Evolutionary conservation across 2,329 filamentous ascomycete species (phyloP), one percentile per base, ranked within the genome.

Genomic region (Metarhizium brunneum): DNA sequence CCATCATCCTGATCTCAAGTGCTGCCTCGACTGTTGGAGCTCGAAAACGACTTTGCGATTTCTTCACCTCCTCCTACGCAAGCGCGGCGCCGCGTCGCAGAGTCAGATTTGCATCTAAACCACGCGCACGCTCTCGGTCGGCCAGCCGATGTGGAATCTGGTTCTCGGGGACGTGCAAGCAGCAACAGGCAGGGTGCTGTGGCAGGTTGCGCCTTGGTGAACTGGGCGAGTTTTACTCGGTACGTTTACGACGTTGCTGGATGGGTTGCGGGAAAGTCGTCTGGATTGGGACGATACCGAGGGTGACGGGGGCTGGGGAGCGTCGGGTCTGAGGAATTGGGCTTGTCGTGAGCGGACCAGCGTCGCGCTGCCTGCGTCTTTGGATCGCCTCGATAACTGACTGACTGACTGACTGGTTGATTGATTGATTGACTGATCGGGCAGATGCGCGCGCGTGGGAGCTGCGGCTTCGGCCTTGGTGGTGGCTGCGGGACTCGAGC

Each of bases 1-100:
- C 61, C 67, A 72, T 67, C 67, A 69, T 69, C 58, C 50, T 64
- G 52, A 54, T 51, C 52, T 43, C 47, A 35, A 20, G 11, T n/a
- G 45, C 32, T 45, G 40, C n/a, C 48, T 30, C 36, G 6, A 50
- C 47, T 2, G n/a, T 16, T 53, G 13, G 16, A 14, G 14, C 20
- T 51, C 42, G 43, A 35, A 38, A 8, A 36, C 30, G 42, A 25
- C 42, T 14, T 16, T n/a, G 32, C 4, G 4, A 36, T n/a, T 18
- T 25, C 29, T 50, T 36, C 4, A 30, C 16, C 16, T 45, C 29
- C 20, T 18, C 35, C 8, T 32, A 47, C 47, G 38, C 47, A 36
- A 42, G 13, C 14, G 18, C 47, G 16, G 13, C 35, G 32, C 35
- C 16, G 47, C 47, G 20, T 43, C 36, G 53, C 30, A 8, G 18